phyloP scores from a whole-genome alignment of 352 stramenopile genomes.

The Phytophthora pinifolia region DNA sequence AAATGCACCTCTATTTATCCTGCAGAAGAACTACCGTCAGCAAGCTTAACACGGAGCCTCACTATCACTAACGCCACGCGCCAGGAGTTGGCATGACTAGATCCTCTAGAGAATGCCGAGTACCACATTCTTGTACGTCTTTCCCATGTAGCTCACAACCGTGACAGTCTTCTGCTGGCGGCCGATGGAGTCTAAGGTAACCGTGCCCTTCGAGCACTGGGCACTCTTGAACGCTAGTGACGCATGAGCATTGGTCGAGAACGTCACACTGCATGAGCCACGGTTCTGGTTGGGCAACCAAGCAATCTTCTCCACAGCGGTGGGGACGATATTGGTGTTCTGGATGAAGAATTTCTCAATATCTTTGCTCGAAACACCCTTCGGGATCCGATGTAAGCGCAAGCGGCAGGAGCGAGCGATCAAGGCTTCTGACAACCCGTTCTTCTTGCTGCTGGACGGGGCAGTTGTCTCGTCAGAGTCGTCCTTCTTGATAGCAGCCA shows the following conservation, averaged over 20 bases:
- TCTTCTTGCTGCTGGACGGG: conserved; percentile 3
- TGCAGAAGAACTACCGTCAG: conserved; percentile 15
- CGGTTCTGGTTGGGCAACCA: conserved; percentile 65
- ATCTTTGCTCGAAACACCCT: conserved; percentile 58
- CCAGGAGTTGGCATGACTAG: conserved; percentile 16
- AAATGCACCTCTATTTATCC: conserved; percentile 34
- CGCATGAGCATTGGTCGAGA: conserved; percentile 63
- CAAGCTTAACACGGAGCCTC: conserved; percentile 6
- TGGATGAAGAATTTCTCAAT: conserved; percentile 75
- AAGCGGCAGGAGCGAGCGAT: conserved; percentile 67
- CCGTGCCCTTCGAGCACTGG: conserved; percentile 31
- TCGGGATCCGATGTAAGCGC: conserved; percentile 73
- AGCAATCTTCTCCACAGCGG: conserved; percentile 62
- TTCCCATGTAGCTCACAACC: conserved; percentile 57
- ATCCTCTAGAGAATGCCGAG: conserved; percentile 41
- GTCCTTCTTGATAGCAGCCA: conserved; percentile 22
- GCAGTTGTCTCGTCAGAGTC: background rate
- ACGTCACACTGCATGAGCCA: conserved; percentile 74
- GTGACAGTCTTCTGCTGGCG: conserved; percentile 71
- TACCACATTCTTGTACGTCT: conserved; percentile 68
- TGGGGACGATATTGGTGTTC: conserved; percentile 62
- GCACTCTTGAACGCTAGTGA: conserved; percentile 65
- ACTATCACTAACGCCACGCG: background rate
- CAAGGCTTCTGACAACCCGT: conserved; percentile 27
- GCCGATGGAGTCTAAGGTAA: conserved; percentile 61